phyloP scores from a whole-genome alignment of 495 filamentous ascomycete species.

The Pyrenula aspistea region DNA sequence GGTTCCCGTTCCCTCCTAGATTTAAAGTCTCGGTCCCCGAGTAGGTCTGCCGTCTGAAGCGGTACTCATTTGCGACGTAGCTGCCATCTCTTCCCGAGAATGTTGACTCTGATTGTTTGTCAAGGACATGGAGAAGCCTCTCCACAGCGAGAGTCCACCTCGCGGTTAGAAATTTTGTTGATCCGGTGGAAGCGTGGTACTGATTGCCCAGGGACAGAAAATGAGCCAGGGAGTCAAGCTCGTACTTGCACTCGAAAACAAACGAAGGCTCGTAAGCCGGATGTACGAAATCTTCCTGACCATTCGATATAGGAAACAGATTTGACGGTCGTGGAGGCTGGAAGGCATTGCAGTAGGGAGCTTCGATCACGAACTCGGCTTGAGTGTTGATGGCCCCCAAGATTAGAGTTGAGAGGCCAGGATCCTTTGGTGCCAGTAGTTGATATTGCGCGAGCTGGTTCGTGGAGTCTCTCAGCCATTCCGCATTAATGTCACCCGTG shows the following conservation, averaged over 20 bases:
- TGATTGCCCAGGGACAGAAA: constrained; percentile 81
- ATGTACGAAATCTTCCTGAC: constrained; percentile 73
- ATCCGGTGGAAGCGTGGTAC: constrained; percentile 70
- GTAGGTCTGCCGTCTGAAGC: constrained; percentile 68
- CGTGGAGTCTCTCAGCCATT: constrained; percentile 95
- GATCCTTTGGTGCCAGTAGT: constrained; percentile 65
- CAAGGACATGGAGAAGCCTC: constrained; percentile 58
- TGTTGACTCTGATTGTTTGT: constrained; percentile 67
- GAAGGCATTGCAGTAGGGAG: constrained; percentile 97
- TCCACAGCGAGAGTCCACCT: constrained; percentile 75
- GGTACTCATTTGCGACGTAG: constrained; percentile 66
- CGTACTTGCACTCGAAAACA: constrained; percentile 99
- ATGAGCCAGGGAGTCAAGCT: constrained; percentile 87
- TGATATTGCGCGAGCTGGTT: constrained; percentile 93
- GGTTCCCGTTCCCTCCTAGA: constrained; percentile 77
- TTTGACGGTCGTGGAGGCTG: constrained; percentile 81
- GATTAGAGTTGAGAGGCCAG: constrained; percentile 62
- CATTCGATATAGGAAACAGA: constrained; percentile 53
- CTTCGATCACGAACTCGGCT: constrained; percentile 83
- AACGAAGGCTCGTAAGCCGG: constrained; percentile 69
- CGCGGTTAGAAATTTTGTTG: constrained; percentile 60
- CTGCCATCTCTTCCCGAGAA: constrained; percentile 54
- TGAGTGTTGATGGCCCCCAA: constrained; percentile 96
- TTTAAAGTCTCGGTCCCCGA: constrained; percentile 84
- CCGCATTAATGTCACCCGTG: constrained; percentile 96